Conservation (phyloP, 169 alveolate genomes). For the Miamiensis avidus region DNA sequence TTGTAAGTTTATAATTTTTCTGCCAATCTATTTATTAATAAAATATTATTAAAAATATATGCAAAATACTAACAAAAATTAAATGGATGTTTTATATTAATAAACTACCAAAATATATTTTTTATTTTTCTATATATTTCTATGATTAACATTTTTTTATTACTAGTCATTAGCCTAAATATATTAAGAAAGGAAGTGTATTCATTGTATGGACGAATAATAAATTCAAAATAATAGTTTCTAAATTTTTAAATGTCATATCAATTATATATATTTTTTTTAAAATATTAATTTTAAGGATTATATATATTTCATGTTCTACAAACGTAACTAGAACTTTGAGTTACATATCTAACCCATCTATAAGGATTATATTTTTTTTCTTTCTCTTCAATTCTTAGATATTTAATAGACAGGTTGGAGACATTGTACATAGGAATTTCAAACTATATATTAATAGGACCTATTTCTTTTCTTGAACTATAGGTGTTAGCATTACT, state of each 20-base stretch:
- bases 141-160: background rate
- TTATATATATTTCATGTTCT: slow-evolving; percentile 56
- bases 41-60: too few relatives aligned
- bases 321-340: slow-evolving; percentile 91
- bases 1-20: too few relatives aligned
- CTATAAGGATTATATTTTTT: slow-evolving; percentile 89
- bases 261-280: too few relatives aligned
- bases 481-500: slow-evolving; percentile 59
- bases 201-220: background rate
- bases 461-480: slow-evolving; percentile 90
- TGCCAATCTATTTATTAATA: too few relatives aligned
- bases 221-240: too few relatives aligned
- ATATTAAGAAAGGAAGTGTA: background rate
- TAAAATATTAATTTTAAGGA: background rate
- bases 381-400: slow-evolving; percentile 88
- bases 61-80: too few relatives aligned
- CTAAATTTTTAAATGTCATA: too few relatives aligned
- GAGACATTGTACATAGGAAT: slow-evolving; percentile 96
- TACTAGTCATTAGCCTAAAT: background rate
- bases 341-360: slow-evolving; percentile 96
- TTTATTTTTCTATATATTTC: too few relatives aligned
- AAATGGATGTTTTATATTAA: too few relatives aligned
- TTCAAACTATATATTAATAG: slow-evolving; percentile 91
- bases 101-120: too few relatives aligned
- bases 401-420: slow-evolving; percentile 89